Evolutionary conservation across 2,329 filamentous ascomycete genomes (phyloP).

Genomic region (Xylaria hypoxylon): DNA sequence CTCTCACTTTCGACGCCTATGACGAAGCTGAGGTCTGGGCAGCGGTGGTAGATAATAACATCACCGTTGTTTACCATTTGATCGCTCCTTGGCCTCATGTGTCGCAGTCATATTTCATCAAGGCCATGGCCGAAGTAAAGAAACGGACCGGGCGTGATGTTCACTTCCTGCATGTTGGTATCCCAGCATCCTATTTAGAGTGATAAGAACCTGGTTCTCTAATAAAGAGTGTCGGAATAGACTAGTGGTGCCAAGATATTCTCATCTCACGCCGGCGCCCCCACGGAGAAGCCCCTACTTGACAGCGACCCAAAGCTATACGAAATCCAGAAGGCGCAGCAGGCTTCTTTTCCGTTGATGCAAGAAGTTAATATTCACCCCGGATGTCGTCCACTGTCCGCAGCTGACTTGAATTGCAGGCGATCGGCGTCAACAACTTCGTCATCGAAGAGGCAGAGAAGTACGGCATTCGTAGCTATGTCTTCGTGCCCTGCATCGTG

Average conservation of each 20-base stretch:
- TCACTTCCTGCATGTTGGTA: conserved; percentile 60
- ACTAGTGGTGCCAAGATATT: conserved; percentile 66
- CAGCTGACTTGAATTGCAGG: conserved; percentile 46
- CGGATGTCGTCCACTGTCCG: no score
- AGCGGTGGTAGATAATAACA: conserved; percentile 56
- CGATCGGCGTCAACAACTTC: conserved; percentile 55
- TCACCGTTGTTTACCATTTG: conserved; percentile 62
- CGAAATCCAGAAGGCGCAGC: conserved; percentile 56
- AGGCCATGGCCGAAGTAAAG: conserved; percentile 59
- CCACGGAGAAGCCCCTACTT: conserved; percentile 55
- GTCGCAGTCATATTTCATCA: conserved; percentile 57
- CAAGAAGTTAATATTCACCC: conserved; percentile 42
- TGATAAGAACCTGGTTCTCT: background rate
- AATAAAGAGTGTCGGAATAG: conserved; percentile 40
- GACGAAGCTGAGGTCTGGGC: conserved; percentile 53
- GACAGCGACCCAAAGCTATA: conserved; percentile 60
- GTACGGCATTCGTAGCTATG: conserved; percentile 60
- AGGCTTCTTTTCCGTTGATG: conserved; percentile 41
- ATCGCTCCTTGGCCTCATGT: conserved; percentile 54
- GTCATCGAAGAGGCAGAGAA: conserved; percentile 58
- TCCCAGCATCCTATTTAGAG: background rate
- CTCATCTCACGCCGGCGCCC: conserved; percentile 59
- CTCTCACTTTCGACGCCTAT: conserved; percentile 55
- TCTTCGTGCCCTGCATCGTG: conserved; percentile 67
- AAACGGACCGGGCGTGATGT: conserved; percentile 55